Evolutionary conservation across 2,329 filamentous ascomycete species (phyloP), one percentile per base, ranked within the genome.

Genomic region (Colletotrichum magnum): DNA sequence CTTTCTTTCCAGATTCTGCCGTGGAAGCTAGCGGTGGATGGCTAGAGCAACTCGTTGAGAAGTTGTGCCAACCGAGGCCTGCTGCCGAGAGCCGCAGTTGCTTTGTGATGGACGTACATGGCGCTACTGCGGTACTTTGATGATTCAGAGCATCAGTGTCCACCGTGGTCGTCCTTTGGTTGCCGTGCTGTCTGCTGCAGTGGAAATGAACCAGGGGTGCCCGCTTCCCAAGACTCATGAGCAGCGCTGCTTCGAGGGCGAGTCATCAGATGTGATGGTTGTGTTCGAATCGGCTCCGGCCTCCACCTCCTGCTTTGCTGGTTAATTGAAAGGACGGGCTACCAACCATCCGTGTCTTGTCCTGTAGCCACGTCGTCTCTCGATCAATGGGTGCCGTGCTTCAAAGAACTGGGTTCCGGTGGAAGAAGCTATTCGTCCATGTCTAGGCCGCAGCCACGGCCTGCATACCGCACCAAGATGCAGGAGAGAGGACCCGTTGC

Each of bases 121-220:
- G 16, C 50, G 48, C 48, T 61, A 54, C 57, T 66, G 63, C 26
- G 39, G 28, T 41, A 50, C 9, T 41, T n/a, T 15, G 16, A 36
- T 36, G 16, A 53, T 61, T 28, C 39, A 63, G 21, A 36, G 15
- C 18, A 45, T 43, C 26, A 47, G 28, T 24, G 26, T 24, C 39
- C 15, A 13, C 24, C 24, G 18, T 10, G 13, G 24, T 28, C 24
- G 6, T 15, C 10, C 4, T 28, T 2, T 28, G 18, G 9, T 32
- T 16, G 48, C 13, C 5, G 32, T 10, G 32, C 32, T 36, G 32
- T 36, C 2, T 36, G 10, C 18, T 28, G 10, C 24, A 28, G 24
- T 21, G 24, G 48, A 15, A 52, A 52, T 18, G 45, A 48, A 16
- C 9, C n/a, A 48, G 18, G 45, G 18, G 16, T 21, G 45, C 18